These are phyloP conservation scores for Cutaneotrichosporon sp. DNA, from an alignment of 1,284 basidiomycete genomes.

Conservation along the genomic window DNA sequence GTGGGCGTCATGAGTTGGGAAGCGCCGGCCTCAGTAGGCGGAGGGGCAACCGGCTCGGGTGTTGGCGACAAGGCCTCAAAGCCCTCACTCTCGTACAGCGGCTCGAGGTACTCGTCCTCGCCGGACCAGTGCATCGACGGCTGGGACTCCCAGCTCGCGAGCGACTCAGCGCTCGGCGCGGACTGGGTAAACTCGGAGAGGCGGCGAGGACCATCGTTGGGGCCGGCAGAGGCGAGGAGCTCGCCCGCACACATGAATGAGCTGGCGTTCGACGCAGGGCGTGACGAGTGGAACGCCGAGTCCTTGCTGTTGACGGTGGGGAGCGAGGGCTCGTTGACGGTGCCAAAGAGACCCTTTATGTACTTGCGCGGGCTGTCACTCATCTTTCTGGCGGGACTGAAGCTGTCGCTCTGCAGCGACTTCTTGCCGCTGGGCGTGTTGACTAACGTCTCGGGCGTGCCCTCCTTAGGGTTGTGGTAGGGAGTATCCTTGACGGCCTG, in stretches of 20 bases:
- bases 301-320: background rate
- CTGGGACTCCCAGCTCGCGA: conserved; percentile 48
- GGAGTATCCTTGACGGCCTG: conserved; percentile 14
- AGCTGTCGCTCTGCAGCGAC: conserved; percentile 4
- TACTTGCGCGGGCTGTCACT: conserved; percentile 7
- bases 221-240: conserved; percentile 3
- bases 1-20: background rate
- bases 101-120: conserved; percentile 36
- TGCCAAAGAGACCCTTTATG: conserved; percentile 15
- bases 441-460: conserved; percentile 13
- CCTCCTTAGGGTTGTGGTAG: background rate
- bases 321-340: background rate
- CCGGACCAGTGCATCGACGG: conserved; percentile 52
- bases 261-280: background rate
- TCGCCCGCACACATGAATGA: conserved; percentile 14
- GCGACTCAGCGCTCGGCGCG: conserved; percentile 2
- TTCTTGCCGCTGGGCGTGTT: conserved; percentile 13
- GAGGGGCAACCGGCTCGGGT: background rate
- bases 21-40: background rate
- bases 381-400: background rate
- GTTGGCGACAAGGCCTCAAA: conserved; percentile 3
- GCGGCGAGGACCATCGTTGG: background rate
- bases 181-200: background rate
- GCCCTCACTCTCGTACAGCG: conserved; percentile 12
- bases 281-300: background rate